Base-by-base conservation (phyloP, 2,329 filamentous ascomycete species). In the Microdochium nivale region DNA sequence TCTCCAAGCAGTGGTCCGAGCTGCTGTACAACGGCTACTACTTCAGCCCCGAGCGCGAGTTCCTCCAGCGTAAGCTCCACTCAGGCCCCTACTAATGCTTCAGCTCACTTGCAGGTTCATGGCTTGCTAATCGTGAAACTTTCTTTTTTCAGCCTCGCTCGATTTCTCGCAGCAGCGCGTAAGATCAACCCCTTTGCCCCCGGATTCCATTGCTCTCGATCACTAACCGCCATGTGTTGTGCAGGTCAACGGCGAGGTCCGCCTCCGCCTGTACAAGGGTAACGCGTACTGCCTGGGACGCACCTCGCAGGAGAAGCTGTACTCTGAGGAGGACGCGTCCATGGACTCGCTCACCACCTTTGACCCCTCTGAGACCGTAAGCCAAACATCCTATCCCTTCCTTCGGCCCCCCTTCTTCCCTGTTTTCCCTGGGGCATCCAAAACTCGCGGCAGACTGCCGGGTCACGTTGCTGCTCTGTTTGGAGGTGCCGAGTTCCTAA, bases 181-280 rank as follows among this genome's bases (percentile, higher is more conserved):
- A 47, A 47, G 44, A 24, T 23, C 9, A 80, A 83, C 65, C 83
- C 83, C 66, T 80, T 80, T 54, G 66, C 72, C 62, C 84, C 88
- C n/a, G n/a, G n/a, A n/a, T n/a, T n/a, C n/a, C n/a, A n/a, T n/a
- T n/a, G n/a, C n/a, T n/a, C n/a, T n/a, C n/a, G n/a, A n/a, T n/a
- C n/a, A n/a, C n/a, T n/a, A 16, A 33, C 32, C 16, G 32, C 9
- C 32, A 33, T 16, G 16, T 33, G 9, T 16, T 16, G 32, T 16
- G 19, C 35, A 47, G 44, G 21, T 27, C 24, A 62, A 64, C 19
- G 72, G 71, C 14, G 57, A 60, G 51, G 71, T 74, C 46, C 58
- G 66, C 50, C 61, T 73, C 54, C 58, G 64, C 50, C 56, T 59
- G 35, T 71, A 71, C 63, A 71, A 71, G 62, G 69, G 75, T 52